Evolutionary conservation across 2,329 filamentous ascomycete genomes (phyloP).

Genomic region (Sarocladium strictum): DNA sequence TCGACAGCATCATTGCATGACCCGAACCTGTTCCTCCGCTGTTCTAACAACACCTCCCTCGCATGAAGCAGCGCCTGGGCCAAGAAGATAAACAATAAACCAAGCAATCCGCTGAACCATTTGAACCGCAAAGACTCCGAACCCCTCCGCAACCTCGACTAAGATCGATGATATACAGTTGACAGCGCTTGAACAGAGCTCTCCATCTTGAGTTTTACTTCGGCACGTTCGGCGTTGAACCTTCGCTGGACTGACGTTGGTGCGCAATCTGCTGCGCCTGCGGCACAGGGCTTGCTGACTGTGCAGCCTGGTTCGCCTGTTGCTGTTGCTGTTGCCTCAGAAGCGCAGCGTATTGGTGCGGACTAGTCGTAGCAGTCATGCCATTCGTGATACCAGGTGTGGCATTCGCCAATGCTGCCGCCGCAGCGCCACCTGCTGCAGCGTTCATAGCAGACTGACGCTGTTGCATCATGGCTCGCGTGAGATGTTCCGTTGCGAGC

Average conservation of each 20-base stretch:
- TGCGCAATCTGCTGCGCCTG: constrained; percentile 10
- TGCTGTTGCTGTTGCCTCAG: constrained; percentile 50
- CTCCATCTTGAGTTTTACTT: background rate
- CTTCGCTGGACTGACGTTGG: constrained; percentile 12
- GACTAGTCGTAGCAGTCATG: constrained; percentile 42
- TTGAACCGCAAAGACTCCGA: background rate
- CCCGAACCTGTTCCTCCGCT: background rate
- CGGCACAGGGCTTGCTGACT: constrained; percentile 7
- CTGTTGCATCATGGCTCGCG: constrained; percentile 40
- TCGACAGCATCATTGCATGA: background rate
- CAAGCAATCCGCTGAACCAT: background rate
- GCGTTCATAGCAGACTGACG: constrained; percentile 50
- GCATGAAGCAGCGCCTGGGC: background rate
- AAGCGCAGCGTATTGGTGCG: constrained; percentile 54
- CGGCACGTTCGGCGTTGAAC: constrained; percentile 9
- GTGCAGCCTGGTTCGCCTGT: constrained; percentile 22
- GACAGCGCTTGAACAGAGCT: background rate
- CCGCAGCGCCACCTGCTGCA: constrained; percentile 38
- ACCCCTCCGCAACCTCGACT: background rate
- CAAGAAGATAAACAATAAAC: background rate
- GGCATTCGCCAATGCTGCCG: constrained; percentile 16
- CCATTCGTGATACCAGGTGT: constrained; percentile 42
- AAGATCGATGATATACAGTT: background rate
- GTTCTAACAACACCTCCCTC: background rate
- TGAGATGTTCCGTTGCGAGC: constrained; percentile 45